Base-by-base conservation (phyloP, 2,329 filamentous ascomycete species). In the Paecilomyces formosus region DNA sequence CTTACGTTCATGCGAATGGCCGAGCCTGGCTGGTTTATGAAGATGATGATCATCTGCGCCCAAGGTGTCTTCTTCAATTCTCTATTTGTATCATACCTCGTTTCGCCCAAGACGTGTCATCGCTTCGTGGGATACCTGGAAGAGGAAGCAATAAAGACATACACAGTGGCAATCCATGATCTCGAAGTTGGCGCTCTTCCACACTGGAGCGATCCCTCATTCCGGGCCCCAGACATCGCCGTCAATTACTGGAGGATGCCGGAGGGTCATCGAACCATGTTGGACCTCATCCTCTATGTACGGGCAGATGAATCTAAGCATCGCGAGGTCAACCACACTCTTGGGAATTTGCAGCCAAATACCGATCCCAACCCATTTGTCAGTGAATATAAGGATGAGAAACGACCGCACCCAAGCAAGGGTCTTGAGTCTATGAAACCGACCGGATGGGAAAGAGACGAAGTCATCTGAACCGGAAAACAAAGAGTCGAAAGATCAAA, bases 31-130 rank as follows among this genome's bases (percentile, higher is more conserved):
- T 86, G 83, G 80, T 94, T 96, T 79, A 96, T 97, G 92, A 88
- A 90, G 62, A 74, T 91, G 58, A 90, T 96, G 85, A 91, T 97
- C 57, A 83, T 97, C 45, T 91, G 87, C 11, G 92, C 93, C 0
- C 93, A 97, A 74, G 94, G 93, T 45, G 90, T 97, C 66, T 97
- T 96, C 81, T 97, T 96, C 84, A 99, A 99, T 76, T 84, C 85
- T 63, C 85, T 97, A 72, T 97, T 97, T 81, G 60, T 96, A 61
- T 83, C 88, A 53, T 97, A 97, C 76, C 85, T 99, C 31, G 69
- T 96, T 60, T 91, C 88, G 1, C 93, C 94, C 6, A 86, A 87
- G 61, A 93, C 90, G 62, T 93, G 90, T 69, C 94, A 99, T 74
- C 88, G 94, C 52, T 97, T 99, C 74, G 92, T 97, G 57, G 94